These are phyloP conservation scores for Elaeis oleifera DNA, from an alignment of 202 grass and related monocot genomes.

Conservation along the genomic window DNA sequence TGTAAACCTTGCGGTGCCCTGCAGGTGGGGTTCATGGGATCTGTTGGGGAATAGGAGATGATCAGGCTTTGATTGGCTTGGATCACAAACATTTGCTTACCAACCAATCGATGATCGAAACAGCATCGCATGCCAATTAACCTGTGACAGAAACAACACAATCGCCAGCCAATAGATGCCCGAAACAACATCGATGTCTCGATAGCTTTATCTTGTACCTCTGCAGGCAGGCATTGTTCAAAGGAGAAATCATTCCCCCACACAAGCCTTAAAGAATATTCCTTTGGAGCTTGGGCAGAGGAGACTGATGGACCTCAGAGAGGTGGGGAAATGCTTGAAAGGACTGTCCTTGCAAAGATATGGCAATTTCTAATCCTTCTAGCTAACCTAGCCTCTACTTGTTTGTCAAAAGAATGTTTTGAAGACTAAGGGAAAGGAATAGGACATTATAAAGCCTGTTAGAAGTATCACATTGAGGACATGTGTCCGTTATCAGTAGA, in stretches of 20 bases:
- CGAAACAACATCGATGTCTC: constrained; percentile 34
- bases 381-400: constrained; percentile 1
- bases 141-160: constrained; percentile 6
- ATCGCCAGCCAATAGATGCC: constrained; percentile 37
- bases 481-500: background rate
- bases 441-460: background rate
- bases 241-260: constrained; percentile 31
- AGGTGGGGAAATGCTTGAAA: constrained; percentile 19
- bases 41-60: constrained; percentile 30
- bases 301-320: constrained; percentile 18
- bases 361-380: background rate
- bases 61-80: constrained; percentile 32
- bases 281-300: constrained; percentile 31
- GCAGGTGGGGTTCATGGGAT: constrained; percentile 28
- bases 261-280: constrained; percentile 26
- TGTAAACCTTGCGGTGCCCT: constrained; percentile 22
- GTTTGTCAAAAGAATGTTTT: background rate
- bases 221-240: background rate
- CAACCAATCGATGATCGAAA: constrained; percentile 61
- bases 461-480: background rate
- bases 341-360: background rate
- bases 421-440: background rate
- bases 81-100: constrained; percentile 16
- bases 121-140: constrained; percentile 7
- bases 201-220: constrained; percentile 21